These are phyloP conservation scores for Phytophthora litchii DNA, from an alignment of 352 stramenopile species.

Conservation along the genomic window DNA sequence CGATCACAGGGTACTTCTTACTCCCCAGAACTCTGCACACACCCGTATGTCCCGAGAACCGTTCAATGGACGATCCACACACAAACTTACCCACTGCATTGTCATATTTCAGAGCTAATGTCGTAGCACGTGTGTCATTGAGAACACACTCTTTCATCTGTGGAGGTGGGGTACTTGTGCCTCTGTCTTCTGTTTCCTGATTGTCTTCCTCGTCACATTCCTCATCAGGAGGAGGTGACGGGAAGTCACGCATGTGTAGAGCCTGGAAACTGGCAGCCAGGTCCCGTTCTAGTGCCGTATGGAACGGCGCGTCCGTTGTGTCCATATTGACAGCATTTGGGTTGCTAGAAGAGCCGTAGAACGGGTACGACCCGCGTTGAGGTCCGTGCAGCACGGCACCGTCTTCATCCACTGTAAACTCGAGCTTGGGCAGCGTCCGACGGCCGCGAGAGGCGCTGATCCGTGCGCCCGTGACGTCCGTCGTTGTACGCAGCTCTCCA, in stretches of 20 bases:
- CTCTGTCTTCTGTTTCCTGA: conserved; percentile 11
- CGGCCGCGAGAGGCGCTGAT: conserved; percentile 65
- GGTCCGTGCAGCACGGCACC: conserved; percentile 79
- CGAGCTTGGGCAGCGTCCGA: conserved; percentile 79
- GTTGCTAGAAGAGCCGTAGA: conserved; percentile 23
- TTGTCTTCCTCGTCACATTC: conserved; percentile 10
- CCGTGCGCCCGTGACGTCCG: conserved; percentile 64
- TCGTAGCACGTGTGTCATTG: conserved; percentile 83
- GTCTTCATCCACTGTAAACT: conserved; percentile 87
- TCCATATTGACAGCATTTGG: conserved; percentile 15
- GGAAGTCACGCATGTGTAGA: conserved; percentile 63
- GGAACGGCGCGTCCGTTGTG: conserved; percentile 25
- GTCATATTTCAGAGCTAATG: conserved; percentile 80
- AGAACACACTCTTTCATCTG: conserved; percentile 87
- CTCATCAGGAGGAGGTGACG: conserved; percentile 22
- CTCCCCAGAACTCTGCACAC: conserved; percentile 91
- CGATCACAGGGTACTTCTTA: conserved; percentile 84
- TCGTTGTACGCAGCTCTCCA: conserved; percentile 74
- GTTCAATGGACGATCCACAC: conserved; percentile 86
- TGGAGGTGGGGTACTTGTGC: conserved; percentile 2
- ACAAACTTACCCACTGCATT: conserved; percentile 69
- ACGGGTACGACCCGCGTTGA: conserved; percentile 58
- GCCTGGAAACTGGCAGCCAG: conserved; percentile 58
- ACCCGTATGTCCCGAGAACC: conserved; percentile 91
- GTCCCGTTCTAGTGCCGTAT: conserved; percentile 42